Conservation (phyloP, 495 filamentous ascomycete species). For the Penicillium taxi region DNA sequence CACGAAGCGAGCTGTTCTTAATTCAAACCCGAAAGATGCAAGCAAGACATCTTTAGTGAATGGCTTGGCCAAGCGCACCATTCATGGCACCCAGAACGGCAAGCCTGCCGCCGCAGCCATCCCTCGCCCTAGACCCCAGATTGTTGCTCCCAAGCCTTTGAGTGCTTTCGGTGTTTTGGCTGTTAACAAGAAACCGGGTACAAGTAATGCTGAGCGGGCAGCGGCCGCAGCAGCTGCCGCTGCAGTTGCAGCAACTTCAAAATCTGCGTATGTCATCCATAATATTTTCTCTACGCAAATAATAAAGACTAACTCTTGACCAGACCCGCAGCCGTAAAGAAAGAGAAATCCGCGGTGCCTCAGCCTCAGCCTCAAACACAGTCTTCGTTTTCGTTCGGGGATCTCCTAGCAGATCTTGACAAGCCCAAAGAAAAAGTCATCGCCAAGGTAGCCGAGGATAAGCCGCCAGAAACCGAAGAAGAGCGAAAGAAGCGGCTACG, state of each 20-base stretch:
- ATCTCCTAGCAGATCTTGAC: conserved; percentile 56
- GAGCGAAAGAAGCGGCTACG: conserved; percentile 64
- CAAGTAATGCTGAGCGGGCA: conserved; percentile 45
- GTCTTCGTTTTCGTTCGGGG: conserved; percentile 47
- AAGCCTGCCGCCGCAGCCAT: conserved; percentile 25
- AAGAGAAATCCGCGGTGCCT: conserved; percentile 27
- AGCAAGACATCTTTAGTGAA: conserved; percentile 20
- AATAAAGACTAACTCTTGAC: conserved; percentile 10
- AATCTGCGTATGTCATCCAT: conserved; percentile 23
- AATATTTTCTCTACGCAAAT: background rate
- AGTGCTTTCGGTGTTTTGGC: conserved; percentile 53
- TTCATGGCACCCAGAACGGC: conserved; percentile 19
- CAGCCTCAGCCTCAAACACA: conserved; percentile 38
- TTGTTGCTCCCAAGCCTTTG: conserved; percentile 49
- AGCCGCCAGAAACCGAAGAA: conserved; percentile 65
- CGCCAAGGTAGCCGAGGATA: conserved; percentile 43
- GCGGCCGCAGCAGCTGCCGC: conserved; percentile 46
- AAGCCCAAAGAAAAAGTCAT: conserved; percentile 54
- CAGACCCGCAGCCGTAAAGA: conserved; percentile 33
- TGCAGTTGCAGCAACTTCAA: conserved; percentile 35
- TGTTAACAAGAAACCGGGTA: conserved; percentile 53
- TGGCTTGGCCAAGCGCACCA: conserved; percentile 17
- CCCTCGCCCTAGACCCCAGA: conserved; percentile 40
- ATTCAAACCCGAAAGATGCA: conserved; percentile 21
- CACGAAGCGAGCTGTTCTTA: conserved; percentile 34